Percentiles rank a stretch among this genome's conserved stretches.
Evolutionary conservation across 139 green algal species (phyloP).

Genomic region (Microglena sp.): DNA sequence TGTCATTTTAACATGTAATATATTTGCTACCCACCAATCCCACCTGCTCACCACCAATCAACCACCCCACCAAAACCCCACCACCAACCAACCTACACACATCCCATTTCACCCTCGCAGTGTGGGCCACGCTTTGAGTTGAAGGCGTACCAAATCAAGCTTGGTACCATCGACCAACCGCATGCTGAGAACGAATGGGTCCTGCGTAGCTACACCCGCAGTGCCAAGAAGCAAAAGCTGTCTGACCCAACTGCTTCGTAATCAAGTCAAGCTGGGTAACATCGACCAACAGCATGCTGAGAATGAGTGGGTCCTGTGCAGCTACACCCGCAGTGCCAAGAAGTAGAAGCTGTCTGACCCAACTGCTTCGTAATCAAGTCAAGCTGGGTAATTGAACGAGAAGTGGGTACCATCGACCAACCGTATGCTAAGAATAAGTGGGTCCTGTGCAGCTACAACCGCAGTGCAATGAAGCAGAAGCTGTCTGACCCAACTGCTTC

Average conservation of each 20-base stretch:
- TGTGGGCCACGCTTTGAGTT: conserved; percentile 78
- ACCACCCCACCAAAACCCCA: not conserved
- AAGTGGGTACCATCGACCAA: conserved; percentile 59
- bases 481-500: too few species aligned
- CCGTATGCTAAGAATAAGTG: conserved; percentile 62
- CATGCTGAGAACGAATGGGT: conserved; percentile 69
- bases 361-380: too few species aligned
- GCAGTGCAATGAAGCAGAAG: conserved; percentile 55
- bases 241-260: conserved; percentile 23
- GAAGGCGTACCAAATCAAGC: conserved; percentile 79
- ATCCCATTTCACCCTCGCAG: conserved; percentile 14
- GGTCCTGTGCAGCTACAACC: conserved; percentile 63
- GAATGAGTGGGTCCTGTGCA: conserved; percentile 66
- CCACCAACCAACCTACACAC: not conserved
- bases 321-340: conserved; percentile 68
- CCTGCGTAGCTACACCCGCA: conserved; percentile 55
- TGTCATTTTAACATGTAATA: too few species aligned
- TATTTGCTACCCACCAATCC: too few species aligned
- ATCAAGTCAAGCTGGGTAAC: conserved; percentile 39
- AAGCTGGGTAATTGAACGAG: too few species aligned
- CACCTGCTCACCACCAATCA: not conserved
- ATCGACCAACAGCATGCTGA: conserved; percentile 57
- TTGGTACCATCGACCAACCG: conserved; percentile 75
- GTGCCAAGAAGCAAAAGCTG: conserved; percentile 48
- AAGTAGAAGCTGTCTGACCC: conserved; percentile 21